Conservation (phyloP, 2,329 filamentous ascomycete species). For the Phyllosticta ampelicida region DNA sequence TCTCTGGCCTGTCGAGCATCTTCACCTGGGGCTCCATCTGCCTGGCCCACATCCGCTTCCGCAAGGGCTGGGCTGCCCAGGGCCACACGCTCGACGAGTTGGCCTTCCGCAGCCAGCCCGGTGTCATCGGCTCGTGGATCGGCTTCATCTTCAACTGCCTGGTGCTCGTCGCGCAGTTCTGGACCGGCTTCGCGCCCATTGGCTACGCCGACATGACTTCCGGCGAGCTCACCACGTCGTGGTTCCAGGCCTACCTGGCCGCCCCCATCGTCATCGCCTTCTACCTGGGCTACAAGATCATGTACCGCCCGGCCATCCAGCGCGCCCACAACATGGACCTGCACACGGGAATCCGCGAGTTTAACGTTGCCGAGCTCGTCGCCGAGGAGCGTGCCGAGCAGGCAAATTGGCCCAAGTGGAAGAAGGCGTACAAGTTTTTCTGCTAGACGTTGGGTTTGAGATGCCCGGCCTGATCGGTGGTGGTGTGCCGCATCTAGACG, state of each 20-base stretch:
- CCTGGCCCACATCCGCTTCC: slow-evolving; percentile 86
- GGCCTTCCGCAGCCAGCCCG: slow-evolving; percentile 32
- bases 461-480: too few species aligned
- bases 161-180: slow-evolving; percentile 27
- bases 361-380: slow-evolving; percentile 69
- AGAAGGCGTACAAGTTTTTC: slow-evolving; percentile 39
- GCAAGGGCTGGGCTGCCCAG: slow-evolving; percentile 36
- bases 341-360: slow-evolving; percentile 71
- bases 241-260: slow-evolving; percentile 40
- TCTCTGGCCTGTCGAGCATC: slow-evolving; percentile 61
- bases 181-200: slow-evolving; percentile 19
- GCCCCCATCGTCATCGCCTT: slow-evolving; percentile 35
- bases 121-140: slow-evolving; percentile 31
- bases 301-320: slow-evolving; percentile 58
- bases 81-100: slow-evolving; percentile 34
- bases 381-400: slow-evolving; percentile 70
- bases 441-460: slow-evolving; percentile 24
- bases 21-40: slow-evolving; percentile 82
- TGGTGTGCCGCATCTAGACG: too few species aligned
- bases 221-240: slow-evolving; percentile 19
- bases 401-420: slow-evolving; percentile 40
- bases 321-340: slow-evolving; percentile 69
- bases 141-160: slow-evolving; percentile 30
- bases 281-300: slow-evolving; percentile 65
- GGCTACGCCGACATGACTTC: slow-evolving; percentile 25